A percentile compares a stretch with the other conserved stretches of the same genome.
phyloP scores from a whole-genome alignment of 164 flowering plant genomes.

The Chimonanthus salicifolius region DNA sequence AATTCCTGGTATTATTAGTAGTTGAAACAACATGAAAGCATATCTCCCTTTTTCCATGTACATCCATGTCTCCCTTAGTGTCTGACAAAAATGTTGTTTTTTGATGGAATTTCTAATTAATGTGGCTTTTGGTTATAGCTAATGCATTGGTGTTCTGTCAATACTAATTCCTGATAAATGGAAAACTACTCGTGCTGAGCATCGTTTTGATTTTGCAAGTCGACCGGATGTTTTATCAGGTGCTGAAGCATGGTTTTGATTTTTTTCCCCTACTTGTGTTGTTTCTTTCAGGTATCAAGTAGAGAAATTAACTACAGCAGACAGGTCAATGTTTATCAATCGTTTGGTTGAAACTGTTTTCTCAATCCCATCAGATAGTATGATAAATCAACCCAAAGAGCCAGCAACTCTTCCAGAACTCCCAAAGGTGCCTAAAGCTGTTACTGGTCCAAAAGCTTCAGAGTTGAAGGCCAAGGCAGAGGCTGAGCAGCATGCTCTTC shows the following conservation, averaged over 20 bases:
- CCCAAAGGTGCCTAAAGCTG: slow-evolving; percentile 81
- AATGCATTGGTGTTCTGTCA: too few relatives aligned
- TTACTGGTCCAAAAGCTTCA: slow-evolving; percentile 79
- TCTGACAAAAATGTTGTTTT: too few relatives aligned
- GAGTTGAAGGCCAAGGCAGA: slow-evolving; percentile 91
- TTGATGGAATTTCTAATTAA: too few relatives aligned
- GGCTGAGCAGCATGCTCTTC: slow-evolving; percentile 97
- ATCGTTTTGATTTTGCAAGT: background rate
- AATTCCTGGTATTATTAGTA: too few relatives aligned
- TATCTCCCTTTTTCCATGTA: too few relatives aligned
- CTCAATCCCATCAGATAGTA: slow-evolving; percentile 50
- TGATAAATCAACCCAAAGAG: slow-evolving; percentile 32
- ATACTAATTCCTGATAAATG: too few relatives aligned
- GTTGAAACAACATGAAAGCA: too few relatives aligned
- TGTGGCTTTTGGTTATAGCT: too few relatives aligned
- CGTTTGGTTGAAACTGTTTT: slow-evolving; percentile 70
- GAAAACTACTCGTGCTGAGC: too few relatives aligned
- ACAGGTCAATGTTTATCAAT: slow-evolving; percentile 68
- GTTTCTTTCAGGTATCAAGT: slow-evolving; percentile 53
- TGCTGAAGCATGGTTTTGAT: background rate
- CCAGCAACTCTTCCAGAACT: slow-evolving; percentile 59
- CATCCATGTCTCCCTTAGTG: too few relatives aligned
- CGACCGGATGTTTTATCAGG: background rate
- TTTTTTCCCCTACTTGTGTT: background rate
- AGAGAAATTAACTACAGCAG: slow-evolving; percentile 57